Evolutionary conservation across 2,329 filamentous ascomycete genomes (phyloP).

Genomic region (Paracamarosporium sp.): DNA sequence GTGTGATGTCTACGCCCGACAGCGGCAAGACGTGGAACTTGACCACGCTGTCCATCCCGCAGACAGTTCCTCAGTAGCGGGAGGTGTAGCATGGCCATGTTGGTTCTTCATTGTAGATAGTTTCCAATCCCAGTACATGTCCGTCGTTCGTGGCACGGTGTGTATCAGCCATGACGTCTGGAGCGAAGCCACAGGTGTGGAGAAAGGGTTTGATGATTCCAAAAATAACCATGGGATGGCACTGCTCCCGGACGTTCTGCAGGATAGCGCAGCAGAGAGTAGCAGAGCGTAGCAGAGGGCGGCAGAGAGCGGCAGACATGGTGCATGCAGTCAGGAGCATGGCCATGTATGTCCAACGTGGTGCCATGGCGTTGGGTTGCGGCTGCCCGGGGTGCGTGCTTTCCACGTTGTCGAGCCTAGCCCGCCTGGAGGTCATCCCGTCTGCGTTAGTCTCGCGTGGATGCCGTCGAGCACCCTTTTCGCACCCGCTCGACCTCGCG

Average conservation of each 20-base stretch:
- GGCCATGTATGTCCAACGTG: neutral
- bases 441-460: conserved; percentile 1
- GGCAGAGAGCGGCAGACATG: neutral
- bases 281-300: too few relatives aligned
- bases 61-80: neutral
- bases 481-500: neutral
- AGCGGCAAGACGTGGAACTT: conserved; percentile 27
- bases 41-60: conserved; percentile 14
- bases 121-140: too few relatives aligned
- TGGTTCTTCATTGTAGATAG: neutral
- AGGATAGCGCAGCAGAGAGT: too few relatives aligned
- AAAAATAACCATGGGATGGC: too few relatives aligned
- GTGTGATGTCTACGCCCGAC: conserved; percentile 24
- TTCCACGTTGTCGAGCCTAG: conserved; percentile 1
- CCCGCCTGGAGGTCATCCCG: neutral
- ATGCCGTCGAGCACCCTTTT: conserved; percentile 1
- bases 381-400: neutral
- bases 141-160: too few relatives aligned
- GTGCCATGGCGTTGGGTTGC: conserved; percentile 2
- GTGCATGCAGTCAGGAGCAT: too few relatives aligned
- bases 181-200: too few relatives aligned
- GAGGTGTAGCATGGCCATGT: too few relatives aligned
- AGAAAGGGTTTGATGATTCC: too few relatives aligned
- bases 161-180: too few relatives aligned
- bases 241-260: too few relatives aligned